Conservation (phyloP, 352 stramenopile species). For the Globisporangium carolinianum region DNA sequence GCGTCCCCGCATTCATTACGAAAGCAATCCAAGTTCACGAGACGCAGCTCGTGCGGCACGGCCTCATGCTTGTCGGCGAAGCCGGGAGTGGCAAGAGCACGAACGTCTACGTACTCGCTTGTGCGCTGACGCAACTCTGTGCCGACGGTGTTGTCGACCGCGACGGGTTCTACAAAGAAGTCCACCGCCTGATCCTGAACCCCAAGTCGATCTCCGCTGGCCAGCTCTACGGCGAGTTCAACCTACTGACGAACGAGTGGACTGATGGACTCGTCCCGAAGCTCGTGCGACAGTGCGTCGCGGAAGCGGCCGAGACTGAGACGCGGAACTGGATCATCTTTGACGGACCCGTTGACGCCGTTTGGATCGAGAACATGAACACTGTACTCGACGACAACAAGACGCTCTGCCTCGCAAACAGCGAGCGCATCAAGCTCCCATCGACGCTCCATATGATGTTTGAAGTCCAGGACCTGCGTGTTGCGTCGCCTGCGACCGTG, state of each 20-base stretch:
- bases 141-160: slow-evolving; percentile 77
- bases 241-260: slow-evolving; percentile 93
- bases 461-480: slow-evolving; percentile 86
- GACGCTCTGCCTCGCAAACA: slow-evolving; percentile 81
- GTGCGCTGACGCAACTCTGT: slow-evolving; percentile 64
- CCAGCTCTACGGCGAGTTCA: slow-evolving; percentile 93
- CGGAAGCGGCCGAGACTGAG: slow-evolving; percentile 69
- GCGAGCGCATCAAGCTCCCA: slow-evolving; percentile 83
- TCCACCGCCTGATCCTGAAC: slow-evolving; percentile 88
- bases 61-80: slow-evolving; percentile 94
- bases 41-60: slow-evolving; percentile 88
- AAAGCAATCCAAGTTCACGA: slow-evolving; percentile 89
- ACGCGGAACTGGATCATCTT: slow-evolving; percentile 90
- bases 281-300: slow-evolving; percentile 86
- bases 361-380: slow-evolving; percentile 94
- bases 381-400: slow-evolving; percentile 88
- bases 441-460: slow-evolving; percentile 91
- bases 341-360: slow-evolving; percentile 86
- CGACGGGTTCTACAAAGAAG: slow-evolving; percentile 84
- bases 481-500: slow-evolving; percentile 86
- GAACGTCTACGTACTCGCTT: slow-evolving; percentile 69
- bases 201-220: slow-evolving; percentile 95
- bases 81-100: slow-evolving; percentile 87
- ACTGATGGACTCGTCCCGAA: slow-evolving; percentile 90
- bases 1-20: slow-evolving; percentile 79